phyloP scores from a whole-genome alignment of 208 protist species.

The Trypanosoma mega region DNA sequence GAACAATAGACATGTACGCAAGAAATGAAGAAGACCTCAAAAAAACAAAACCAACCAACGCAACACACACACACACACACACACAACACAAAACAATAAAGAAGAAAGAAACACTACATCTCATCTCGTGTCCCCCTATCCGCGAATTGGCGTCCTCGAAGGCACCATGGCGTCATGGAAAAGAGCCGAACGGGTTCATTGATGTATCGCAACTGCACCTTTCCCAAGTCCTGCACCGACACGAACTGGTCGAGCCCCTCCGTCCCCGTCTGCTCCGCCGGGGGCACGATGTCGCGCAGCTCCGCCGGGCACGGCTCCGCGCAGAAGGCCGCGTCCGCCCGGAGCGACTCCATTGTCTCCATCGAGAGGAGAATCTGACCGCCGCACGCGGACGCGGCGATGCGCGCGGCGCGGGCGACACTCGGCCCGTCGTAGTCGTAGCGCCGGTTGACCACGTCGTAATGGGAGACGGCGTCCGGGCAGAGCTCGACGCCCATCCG shows the following conservation, averaged over 20 bases:
- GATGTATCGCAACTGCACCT: conserved; percentile 50
- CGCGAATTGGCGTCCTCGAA: conserved; percentile 50
- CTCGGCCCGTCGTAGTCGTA: conserved; percentile 91
- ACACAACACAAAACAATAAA: conserved; percentile 2
- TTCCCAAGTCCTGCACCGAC: conserved; percentile 46
- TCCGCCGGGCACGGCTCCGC: conserved; percentile 51
- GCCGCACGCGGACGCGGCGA: conserved; percentile 64
- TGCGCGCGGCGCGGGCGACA: conserved; percentile 84
- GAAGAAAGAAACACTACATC: not conserved
- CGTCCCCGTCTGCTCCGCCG: conserved; percentile 30
- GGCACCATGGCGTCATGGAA: conserved; percentile 54
- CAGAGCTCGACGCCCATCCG: conserved; percentile 78
- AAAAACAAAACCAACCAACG: no score
- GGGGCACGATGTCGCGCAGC: conserved; percentile 45
- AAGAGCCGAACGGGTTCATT: conserved; percentile 51
- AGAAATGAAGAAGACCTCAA: no score
- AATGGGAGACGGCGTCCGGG: conserved; percentile 54
- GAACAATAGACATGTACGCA: no score
- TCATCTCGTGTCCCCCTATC: conserved; percentile 31
- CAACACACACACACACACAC: not conserved
- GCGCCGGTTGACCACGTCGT: conserved; percentile 58
- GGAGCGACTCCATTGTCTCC: conserved; percentile 55
- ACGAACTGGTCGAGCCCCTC: conserved; percentile 60
- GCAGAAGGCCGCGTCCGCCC: conserved; percentile 50
- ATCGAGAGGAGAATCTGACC: conserved; percentile 83